A percentile compares a stretch with the other conserved stretches of the same genome.
These are phyloP conservation scores for Nemania sp. DNA, from an alignment of 2,329 filamentous ascomycete genomes.

Conservation along the genomic window DNA sequence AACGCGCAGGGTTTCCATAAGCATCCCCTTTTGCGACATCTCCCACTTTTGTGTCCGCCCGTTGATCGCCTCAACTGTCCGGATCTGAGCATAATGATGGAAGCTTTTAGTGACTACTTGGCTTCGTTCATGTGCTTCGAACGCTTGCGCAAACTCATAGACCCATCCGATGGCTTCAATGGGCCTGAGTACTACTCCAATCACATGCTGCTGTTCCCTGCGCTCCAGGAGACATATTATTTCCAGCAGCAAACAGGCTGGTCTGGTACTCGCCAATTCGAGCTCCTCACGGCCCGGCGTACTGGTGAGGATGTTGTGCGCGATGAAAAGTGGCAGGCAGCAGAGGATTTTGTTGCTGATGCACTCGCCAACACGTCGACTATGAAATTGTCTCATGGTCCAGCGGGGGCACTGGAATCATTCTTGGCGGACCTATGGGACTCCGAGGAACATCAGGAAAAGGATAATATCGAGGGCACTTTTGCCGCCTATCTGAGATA, in stretches of 20 bases:
- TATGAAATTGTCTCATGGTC: conserved; percentile 42
- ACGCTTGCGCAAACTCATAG: conserved; percentile 41
- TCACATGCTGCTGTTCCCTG: conserved; percentile 39
- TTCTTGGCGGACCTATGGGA: conserved; percentile 42
- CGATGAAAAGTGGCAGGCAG: conserved; percentile 36
- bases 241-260: conserved; percentile 39
- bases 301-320: conserved; percentile 30
- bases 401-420: conserved; percentile 33
- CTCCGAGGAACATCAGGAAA: conserved; percentile 35
- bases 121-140: conserved; percentile 38
- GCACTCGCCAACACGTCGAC: conserved; percentile 39
- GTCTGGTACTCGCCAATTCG: conserved; percentile 39
- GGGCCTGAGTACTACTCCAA: conserved; percentile 41
- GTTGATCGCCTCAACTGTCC: conserved; percentile 33
- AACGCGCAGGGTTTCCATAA: conserved; percentile 39
- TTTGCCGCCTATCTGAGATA: conserved; percentile 39
- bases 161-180: conserved; percentile 41
- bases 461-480: conserved; percentile 37
- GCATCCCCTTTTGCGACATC: conserved; percentile 38
- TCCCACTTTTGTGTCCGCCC: conserved; percentile 34
- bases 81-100: conserved; percentile 30
- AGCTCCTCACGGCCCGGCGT: conserved; percentile 36
- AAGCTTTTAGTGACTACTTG: conserved; percentile 39
- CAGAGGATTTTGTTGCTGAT: conserved; percentile 36
- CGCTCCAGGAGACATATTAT: conserved; percentile 37